Evolutionary conservation across 495 filamentous ascomycete species (phyloP).

Genomic region (Xylaria sp.): DNA sequence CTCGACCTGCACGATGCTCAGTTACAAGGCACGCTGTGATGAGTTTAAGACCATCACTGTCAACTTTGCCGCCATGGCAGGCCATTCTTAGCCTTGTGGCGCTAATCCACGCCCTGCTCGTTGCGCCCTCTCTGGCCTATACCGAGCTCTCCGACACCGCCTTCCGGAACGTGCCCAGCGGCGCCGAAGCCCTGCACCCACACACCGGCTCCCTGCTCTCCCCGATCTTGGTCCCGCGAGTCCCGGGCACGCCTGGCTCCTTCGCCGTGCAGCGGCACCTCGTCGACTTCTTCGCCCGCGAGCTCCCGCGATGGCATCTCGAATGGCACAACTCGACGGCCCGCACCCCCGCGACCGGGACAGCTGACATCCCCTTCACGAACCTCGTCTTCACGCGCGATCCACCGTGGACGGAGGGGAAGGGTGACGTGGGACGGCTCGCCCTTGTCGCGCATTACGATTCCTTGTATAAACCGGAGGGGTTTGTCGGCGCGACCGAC

Average conservation of each 20-base stretch:
- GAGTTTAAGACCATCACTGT: conserved; percentile 13
- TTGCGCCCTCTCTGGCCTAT: conserved; percentile 59
- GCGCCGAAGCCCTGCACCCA: conserved; percentile 76
- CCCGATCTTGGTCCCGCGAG: conserved; percentile 81
- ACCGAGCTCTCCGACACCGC: conserved; percentile 73
- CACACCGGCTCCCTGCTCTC: conserved; percentile 69
- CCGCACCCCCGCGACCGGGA: conserved; percentile 70
- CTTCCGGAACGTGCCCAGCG: conserved; percentile 66
- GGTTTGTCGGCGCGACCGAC: conserved; percentile 89
- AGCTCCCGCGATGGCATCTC: conserved; percentile 78
- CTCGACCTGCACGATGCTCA: conserved; percentile 1
- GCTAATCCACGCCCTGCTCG: conserved; percentile 1
- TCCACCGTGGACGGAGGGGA: conserved; percentile 71
- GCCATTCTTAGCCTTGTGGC: conserved; percentile 3
- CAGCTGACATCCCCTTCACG: conserved; percentile 73
- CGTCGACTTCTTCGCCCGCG: conserved; percentile 70
- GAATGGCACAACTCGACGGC: conserved; percentile 83
- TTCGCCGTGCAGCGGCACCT: conserved; percentile 76
- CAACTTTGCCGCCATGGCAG: conserved; percentile 6
- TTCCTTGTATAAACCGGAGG: conserved; percentile 73
- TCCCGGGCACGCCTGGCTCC: conserved; percentile 80
- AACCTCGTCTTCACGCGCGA: conserved; percentile 84
- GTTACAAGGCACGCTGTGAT: conserved; percentile 10
- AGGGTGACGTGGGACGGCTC: conserved; percentile 72
- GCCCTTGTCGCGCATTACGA: conserved; percentile 96